Evolutionary conservation across 345 rosid genomes (phyloP).

Genomic region (Zanthoxylum bungeanum): DNA sequence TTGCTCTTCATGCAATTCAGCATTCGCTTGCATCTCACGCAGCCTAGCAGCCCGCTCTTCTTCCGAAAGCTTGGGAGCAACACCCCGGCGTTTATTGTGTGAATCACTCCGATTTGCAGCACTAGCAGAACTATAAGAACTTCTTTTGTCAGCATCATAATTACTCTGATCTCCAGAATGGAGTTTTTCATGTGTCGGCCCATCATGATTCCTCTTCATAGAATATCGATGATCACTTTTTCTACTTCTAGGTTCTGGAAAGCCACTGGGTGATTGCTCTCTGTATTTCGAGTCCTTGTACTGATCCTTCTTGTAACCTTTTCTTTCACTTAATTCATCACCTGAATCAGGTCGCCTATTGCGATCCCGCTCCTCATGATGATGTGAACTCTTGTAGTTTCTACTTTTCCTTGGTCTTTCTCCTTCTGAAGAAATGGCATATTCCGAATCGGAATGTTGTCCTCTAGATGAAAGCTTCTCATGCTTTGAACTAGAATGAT

Average conservation of each 20-base stretch:
- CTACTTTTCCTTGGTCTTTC: constrained; percentile 25
- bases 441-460: constrained; percentile 29
- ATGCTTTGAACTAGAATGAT: constrained; percentile 38
- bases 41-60: constrained; percentile 84
- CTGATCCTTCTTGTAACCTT: constrained; percentile 23
- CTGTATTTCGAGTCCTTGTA: constrained; percentile 27
- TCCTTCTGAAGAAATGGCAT: constrained; percentile 27
- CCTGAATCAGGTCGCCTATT: constrained; percentile 29
- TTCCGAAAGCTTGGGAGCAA: constrained; percentile 65
- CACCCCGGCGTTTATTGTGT: constrained; percentile 33
- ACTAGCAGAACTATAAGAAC: constrained; percentile 15
- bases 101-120: constrained; percentile 23
- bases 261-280: constrained; percentile 27
- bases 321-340: constrained; percentile 41
- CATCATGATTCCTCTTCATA: constrained; percentile 32
- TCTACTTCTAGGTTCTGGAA: constrained; percentile 21
- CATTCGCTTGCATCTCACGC: constrained; percentile 77
- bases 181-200: constrained; percentile 29
- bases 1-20: constrained; percentile 88
- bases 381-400: constrained; percentile 23
- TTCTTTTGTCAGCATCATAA: constrained; percentile 21
- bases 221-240: constrained; percentile 27
- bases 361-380: constrained; percentile 28
- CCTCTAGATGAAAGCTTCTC: constrained; percentile 39
- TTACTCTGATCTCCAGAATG: constrained; percentile 25